Base-by-base conservation (phyloP, 192 early-diverging fungal species). In the Coemansia sp. region DNA sequence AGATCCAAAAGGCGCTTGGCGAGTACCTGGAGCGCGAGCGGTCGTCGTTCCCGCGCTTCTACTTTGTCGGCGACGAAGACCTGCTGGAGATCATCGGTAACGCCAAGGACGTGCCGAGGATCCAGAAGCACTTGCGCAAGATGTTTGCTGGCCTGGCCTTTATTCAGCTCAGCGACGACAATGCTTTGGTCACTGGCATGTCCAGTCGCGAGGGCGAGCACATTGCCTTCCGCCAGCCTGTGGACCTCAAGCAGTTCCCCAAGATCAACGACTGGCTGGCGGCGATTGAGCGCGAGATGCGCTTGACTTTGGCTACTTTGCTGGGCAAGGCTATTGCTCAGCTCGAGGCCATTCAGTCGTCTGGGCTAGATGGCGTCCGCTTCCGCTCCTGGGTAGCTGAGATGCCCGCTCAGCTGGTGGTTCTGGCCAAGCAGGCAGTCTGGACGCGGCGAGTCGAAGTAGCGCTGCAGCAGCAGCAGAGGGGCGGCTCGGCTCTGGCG, bases 51-150 rank as follows among this genome's bases (percentile, higher is more conserved):
- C 96, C 98, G 38, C 93, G 98, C 12, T 99, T 99, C 88, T 99
- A 99, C 88, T 99, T 99, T 91, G 95, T 99, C 38, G 98, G 97
- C 79, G 98, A 99, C 75, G 98, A 99, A 83, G 98, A 99, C 85
- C 73, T 99, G 84, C 90, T 99, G n/a, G 97, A 99, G 86, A 97
- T 99, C 66, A 95, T 99, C 68, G 97, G 98, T 73, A 99, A 98
- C 78, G 89, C 92, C 73, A 96, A 98, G 78, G 97, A 99, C 71
- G 90, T 99, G 53, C 75, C 89, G 22, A 91, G 96, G 43, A 96
- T 98, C 69, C 96, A 99, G 75, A 98, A 98, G 74, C 98, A 99
- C 77, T 91, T 99, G 83, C 96, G 95, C 78, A 99, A 99, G 87
- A 98, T 99, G 97, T 99, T 99, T 91, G 95, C 97, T 12, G 98